These are phyloP conservation scores for Monosporascus sp. DNA, from an alignment of 2,329 filamentous ascomycete species.

Conservation along the genomic window DNA sequence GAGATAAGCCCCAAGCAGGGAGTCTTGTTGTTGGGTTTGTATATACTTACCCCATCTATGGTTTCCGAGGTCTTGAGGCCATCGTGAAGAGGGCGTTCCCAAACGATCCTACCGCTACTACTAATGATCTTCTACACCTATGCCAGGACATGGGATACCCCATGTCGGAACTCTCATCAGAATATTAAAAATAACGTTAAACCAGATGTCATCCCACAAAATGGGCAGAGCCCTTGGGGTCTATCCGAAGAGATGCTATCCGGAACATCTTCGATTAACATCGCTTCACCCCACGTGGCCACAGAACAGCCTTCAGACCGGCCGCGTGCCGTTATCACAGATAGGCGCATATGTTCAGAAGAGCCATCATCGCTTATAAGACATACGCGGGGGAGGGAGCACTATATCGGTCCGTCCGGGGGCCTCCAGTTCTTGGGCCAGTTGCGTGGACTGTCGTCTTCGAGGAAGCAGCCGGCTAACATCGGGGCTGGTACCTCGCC, in stretches of 20 bases:
- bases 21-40: not conserved
- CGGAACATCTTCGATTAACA: not conserved
- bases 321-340: not conserved
- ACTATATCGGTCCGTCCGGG: conserved; percentile 33
- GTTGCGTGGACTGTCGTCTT: conserved; percentile 25
- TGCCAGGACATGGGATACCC: conserved; percentile 24
- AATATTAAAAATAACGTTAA: conserved; percentile 8
- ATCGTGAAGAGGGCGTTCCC: conserved; percentile 30
- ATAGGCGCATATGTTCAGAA: not conserved
- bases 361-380: conserved; percentile 18
- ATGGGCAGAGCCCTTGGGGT: not conserved
- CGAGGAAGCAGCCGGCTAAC: conserved; percentile 9
- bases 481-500: not conserved
- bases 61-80: conserved; percentile 30
- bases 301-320: not conserved
- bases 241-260: conserved; percentile 4
- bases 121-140: conserved; percentile 24
- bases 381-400: conserved; percentile 28
- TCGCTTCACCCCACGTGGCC: not conserved
- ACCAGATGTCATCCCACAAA: conserved; percentile 1
- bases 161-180: conserved; percentile 29
- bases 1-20: not conserved
- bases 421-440: conserved; percentile 31
- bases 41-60: conserved; percentile 4
- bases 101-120: conserved; percentile 22